Conservation (phyloP, 2,329 filamentous ascomycete species). For the Coccinonectria pachysandricola region DNA sequence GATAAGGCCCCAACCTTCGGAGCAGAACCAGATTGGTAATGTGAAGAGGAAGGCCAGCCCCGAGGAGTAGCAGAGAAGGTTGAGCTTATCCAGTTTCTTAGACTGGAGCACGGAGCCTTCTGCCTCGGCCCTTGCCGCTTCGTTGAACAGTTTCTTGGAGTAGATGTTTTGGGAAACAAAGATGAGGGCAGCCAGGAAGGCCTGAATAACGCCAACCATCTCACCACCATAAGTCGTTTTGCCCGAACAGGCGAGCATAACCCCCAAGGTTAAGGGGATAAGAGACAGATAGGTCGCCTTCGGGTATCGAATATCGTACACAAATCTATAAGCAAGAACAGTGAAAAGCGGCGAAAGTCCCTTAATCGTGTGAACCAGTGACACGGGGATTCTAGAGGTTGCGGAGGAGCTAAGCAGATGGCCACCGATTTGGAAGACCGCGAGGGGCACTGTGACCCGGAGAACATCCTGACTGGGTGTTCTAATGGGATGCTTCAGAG, state of each 20-base stretch:
- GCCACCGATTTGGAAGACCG: slow-evolving; percentile 84
- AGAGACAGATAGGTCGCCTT: slow-evolving; percentile 78
- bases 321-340: slow-evolving; percentile 79
- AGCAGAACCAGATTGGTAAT: slow-evolving; percentile 84
- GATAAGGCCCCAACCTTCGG: slow-evolving; percentile 70
- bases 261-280: slow-evolving; percentile 84
- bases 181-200: slow-evolving; percentile 80
- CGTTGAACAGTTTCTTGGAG: slow-evolving; percentile 95
- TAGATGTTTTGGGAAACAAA: slow-evolving; percentile 99
- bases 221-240: slow-evolving; percentile 70
- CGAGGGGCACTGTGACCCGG: slow-evolving; percentile 78
- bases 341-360: slow-evolving; percentile 93
- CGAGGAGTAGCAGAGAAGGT: slow-evolving; percentile 93
- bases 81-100: slow-evolving; percentile 90
- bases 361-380: slow-evolving; percentile 96
- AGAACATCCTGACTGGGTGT: slow-evolving; percentile 73
- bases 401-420: slow-evolving; percentile 91
- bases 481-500: slow-evolving; percentile 75
- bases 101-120: slow-evolving; percentile 53
- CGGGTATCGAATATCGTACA: slow-evolving; percentile 84
- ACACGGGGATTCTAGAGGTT: slow-evolving; percentile 90
- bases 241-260: slow-evolving; percentile 90
- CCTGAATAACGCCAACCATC: slow-evolving; percentile 79
- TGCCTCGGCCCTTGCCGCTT: slow-evolving; percentile 73
- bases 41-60: slow-evolving; percentile 84